Evolutionary conservation across 129 eudicot species (phyloP).

Genomic region (Helichrysum umbraculigerum): DNA sequence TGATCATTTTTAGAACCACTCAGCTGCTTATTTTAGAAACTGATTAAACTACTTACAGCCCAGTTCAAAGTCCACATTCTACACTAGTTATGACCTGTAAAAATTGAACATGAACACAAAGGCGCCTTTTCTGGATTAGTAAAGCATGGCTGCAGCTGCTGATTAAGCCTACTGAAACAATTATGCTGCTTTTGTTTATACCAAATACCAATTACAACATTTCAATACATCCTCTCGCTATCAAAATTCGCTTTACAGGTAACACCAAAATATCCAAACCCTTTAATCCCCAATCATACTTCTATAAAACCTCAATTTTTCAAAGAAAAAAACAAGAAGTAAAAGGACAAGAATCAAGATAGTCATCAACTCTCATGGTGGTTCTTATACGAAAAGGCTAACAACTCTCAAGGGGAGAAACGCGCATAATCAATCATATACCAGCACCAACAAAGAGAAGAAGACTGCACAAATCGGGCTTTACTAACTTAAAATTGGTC

Average conservation of each 20-base stretch:
- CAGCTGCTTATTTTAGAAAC: too few species aligned
- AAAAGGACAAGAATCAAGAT: constrained; percentile 26
- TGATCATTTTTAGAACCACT: too few species aligned
- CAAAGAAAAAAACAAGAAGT: constrained; percentile 18
- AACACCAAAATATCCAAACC: constrained; percentile 32
- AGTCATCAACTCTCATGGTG: constrained; percentile 42
- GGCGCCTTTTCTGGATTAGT: not conserved
- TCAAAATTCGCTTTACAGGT: constrained; percentile 70
- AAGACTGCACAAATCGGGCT: constrained; percentile 34
- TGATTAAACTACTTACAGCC: not conserved
- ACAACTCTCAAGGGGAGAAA: constrained; percentile 25
- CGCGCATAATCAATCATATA: constrained; percentile 27
- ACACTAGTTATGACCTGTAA: not conserved
- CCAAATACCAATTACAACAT: constrained; percentile 56
- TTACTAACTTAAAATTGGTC: constrained; percentile 44
- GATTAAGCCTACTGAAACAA: constrained; percentile 25
- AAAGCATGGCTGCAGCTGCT: constrained; percentile 1
- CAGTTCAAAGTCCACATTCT: not conserved
- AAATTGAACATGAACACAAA: not conserved
- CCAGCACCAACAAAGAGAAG: constrained; percentile 23
- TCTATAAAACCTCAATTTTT: constrained; percentile 38
- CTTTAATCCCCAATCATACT: constrained; percentile 42
- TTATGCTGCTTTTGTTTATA: constrained; percentile 44
- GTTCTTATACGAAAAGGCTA: constrained; percentile 27
- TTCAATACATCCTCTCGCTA: constrained; percentile 47